These are phyloP conservation scores for Punctularia strigosozonata DNA, from an alignment of 768 basidiomycete genomes.

Conservation along the genomic window DNA sequence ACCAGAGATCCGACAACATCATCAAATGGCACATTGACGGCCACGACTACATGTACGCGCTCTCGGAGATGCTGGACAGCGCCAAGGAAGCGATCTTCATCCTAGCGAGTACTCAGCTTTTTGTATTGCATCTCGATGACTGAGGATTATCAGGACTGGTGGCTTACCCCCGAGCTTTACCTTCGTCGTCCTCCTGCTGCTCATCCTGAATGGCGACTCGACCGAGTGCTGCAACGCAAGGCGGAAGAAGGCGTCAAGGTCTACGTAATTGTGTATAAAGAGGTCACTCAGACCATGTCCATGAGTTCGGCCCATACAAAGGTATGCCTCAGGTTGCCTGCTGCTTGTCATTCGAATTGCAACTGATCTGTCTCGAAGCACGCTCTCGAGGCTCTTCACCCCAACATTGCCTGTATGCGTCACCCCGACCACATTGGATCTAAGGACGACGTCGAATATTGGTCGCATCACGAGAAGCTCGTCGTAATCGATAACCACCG, in stretches of 20 bases:
- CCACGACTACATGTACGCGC: constrained; percentile 93
- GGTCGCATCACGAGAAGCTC: constrained; percentile 92
- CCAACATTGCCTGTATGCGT: constrained; percentile 80
- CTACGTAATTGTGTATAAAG: constrained; percentile 91
- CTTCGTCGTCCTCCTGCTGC: constrained; percentile 84
- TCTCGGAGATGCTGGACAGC: constrained; percentile 79
- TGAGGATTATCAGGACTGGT: constrained; percentile 53
- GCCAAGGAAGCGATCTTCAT: constrained; percentile 85
- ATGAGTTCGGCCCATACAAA: constrained; percentile 86
- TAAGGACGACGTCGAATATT: constrained; percentile 75
- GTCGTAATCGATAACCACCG: constrained; percentile 81
- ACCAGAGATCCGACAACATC: constrained; percentile 50
- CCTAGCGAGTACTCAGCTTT: constrained; percentile 29
- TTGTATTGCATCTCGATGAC: background rate
- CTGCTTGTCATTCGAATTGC: background rate
- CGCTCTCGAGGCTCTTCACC: constrained; percentile 70
- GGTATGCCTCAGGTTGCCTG: constrained; percentile 14
- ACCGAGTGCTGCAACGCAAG: constrained; percentile 74
- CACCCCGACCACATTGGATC: constrained; percentile 86
- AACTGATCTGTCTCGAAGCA: constrained; percentile 28
- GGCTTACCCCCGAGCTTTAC: constrained; percentile 92
- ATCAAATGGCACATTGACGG: constrained; percentile 96
- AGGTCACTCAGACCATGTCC: constrained; percentile 87
- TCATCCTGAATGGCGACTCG: constrained; percentile 82
- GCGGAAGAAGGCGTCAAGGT: constrained; percentile 88